Evolutionary conservation across 352 stramenopile genomes (phyloP).

Genomic region (Phytopythium montanum): DNA sequence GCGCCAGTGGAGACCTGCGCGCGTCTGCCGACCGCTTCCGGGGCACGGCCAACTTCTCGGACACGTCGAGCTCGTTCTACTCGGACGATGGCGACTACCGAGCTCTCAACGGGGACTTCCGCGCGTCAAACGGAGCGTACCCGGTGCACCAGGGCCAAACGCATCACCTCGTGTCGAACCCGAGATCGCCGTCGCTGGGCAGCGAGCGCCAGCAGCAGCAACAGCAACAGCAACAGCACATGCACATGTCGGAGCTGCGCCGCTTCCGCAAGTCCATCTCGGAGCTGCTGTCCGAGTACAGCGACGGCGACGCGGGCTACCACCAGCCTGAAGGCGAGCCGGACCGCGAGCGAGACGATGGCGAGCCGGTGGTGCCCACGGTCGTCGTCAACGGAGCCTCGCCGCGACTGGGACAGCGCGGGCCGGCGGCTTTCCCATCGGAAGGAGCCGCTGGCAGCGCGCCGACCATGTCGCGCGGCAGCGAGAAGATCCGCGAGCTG

Average conservation of each 20-base stretch:
- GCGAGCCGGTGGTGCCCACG: conserved; percentile 3
- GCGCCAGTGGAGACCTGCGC: background rate
- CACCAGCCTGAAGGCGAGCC: conserved; percentile 32
- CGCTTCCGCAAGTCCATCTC: conserved; percentile 47
- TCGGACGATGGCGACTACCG: conserved; percentile 26
- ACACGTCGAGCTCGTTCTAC: conserved; percentile 26
- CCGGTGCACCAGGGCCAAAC: conserved; percentile 16
- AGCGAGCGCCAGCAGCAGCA: conserved; percentile 1
- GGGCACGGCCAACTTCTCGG: conserved; percentile 11
- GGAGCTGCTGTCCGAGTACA: conserved; percentile 66
- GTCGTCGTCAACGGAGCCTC: conserved; percentile 2
- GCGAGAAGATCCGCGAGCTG: conserved; percentile 30
- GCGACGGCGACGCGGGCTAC: conserved; percentile 19
- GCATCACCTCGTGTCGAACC: conserved; percentile 12
- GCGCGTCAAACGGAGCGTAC: conserved; percentile 9
- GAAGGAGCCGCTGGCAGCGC: conserved; percentile 14
- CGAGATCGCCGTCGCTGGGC: conserved; percentile 2
- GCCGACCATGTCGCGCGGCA: conserved; percentile 12
- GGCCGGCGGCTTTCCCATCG: conserved; percentile 12
- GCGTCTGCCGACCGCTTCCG: background rate
- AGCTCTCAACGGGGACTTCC: conserved; percentile 13
- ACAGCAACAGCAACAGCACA: conserved; percentile 1
- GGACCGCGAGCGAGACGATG: conserved; percentile 15
- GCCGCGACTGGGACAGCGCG: conserved; percentile 3
- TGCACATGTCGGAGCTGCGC: conserved; percentile 26